These are phyloP conservation scores for Myxozyma melibiosi DNA, from an alignment of 805 yeast genomes.

Conservation along the genomic window DNA sequence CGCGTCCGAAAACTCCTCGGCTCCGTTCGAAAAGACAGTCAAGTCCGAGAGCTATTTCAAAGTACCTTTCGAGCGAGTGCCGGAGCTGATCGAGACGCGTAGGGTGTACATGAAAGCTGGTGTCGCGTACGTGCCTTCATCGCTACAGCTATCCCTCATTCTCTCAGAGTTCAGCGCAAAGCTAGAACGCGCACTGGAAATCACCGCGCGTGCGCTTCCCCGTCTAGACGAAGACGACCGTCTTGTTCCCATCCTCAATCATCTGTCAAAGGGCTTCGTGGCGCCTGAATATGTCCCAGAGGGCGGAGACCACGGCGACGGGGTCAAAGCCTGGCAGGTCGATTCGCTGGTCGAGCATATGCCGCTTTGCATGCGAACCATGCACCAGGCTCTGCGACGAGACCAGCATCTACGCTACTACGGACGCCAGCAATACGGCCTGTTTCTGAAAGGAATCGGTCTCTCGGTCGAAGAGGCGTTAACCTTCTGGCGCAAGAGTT, in stretches of 20 bases:
- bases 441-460: constrained; percentile 89
- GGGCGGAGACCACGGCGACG: constrained; percentile 41
- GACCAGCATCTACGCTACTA: constrained; percentile 76
- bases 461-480: constrained; percentile 83
- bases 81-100: constrained; percentile 74
- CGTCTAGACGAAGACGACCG: constrained; percentile 91
- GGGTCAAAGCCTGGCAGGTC: constrained; percentile 64
- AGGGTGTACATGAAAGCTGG: constrained; percentile 70
- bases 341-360: constrained; percentile 61
- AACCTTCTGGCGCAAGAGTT: constrained; percentile 77
- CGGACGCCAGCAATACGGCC: constrained; percentile 82
- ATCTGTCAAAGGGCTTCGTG: constrained; percentile 68
- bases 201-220: constrained; percentile 77
- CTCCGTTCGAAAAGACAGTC: constrained; percentile 31
- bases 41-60: constrained; percentile 71
- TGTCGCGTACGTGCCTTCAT: constrained; percentile 79
- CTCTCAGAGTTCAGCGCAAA: constrained; percentile 64
- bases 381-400: constrained; percentile 61
- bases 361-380: constrained; percentile 77
- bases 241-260: constrained; percentile 77
- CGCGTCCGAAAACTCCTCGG: constrained; percentile 46
- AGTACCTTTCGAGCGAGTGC: constrained; percentile 83
- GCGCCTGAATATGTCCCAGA: constrained; percentile 51
- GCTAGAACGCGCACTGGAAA: constrained; percentile 55
- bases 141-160: constrained; percentile 72